Base-by-base conservation (phyloP, 106 monocot species). In the Phalaenopsis equestris region DNA sequence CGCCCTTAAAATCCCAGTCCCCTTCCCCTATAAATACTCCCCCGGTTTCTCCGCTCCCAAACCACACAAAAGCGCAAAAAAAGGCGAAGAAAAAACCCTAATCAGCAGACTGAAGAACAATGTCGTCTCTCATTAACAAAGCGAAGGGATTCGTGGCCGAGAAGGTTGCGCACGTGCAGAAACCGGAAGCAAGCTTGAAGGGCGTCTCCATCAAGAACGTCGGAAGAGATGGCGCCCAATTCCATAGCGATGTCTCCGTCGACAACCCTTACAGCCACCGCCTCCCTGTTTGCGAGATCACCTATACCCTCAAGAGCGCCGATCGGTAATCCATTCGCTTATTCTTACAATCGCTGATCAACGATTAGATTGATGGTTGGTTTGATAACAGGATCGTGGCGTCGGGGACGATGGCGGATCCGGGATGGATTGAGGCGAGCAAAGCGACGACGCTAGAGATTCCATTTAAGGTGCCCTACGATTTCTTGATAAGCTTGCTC, bases 261-360 rank as follows among this genome's bases (percentile, higher is more conserved):
- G 65, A 77, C 84, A 93, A 96, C 79, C 96, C 96, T 23, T 93
- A 96, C 83, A 55, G 78, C 77, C 79, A 80, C 56, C 39, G 70
- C 72, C 76, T 96, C 80, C 96, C 96, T 82, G 85, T 96, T 81
- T 90, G 91, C 82, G 93, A 96, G 79, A 41, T 96, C 85, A 80
- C 88, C 10, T 96, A 90, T 83, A 82, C 87, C 78, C 83, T 93
- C 83, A 93, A 91, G 67, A 93, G 93, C 78, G 85, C 79, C 48
- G 88, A 77, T 45, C 84, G 86, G 95, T 95, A 8, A 67, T n/a
- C 65, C 41, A 24, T 30, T 55, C 21, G 1, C 65, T 65, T 52
- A 11, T 76, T 46, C 10, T 42, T 17, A 4, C 8, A n/a, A 52
- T 52, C 52, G 14, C 6, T 45, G 3, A 45, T 45, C 43, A 4